phyloP scores from a whole-genome alignment of 495 filamentous ascomycete species.

The Penicillium diatomitis region DNA sequence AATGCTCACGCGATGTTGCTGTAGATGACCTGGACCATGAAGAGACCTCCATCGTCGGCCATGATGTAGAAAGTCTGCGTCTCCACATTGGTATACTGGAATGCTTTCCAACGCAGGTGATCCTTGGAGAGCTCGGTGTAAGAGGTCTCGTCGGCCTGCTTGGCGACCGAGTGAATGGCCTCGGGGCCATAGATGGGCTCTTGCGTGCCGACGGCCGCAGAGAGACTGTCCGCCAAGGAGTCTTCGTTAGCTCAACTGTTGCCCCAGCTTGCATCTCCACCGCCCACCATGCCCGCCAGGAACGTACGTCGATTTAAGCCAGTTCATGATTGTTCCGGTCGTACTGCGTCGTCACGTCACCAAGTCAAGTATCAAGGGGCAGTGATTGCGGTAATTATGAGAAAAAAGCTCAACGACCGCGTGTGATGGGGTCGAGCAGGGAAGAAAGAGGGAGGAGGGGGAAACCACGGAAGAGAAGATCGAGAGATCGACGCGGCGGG shows the following conservation, averaged over 20 bases:
- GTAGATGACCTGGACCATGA: slow-evolving; percentile 86
- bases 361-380: no score
- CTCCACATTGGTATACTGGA: slow-evolving; percentile 84
- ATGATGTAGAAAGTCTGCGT: slow-evolving; percentile 94
- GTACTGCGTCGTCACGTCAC: background rate
- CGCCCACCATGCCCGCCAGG: background rate
- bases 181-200: slow-evolving; percentile 93
- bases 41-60: slow-evolving; percentile 66
- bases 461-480: background rate
- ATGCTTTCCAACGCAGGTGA: slow-evolving; percentile 69
- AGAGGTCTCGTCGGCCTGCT: slow-evolving; percentile 69
- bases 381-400: no score
- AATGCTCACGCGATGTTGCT: slow-evolving; percentile 84
- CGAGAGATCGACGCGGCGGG: background rate
- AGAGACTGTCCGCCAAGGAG: slow-evolving; percentile 48
- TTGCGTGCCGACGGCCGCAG: slow-evolving; percentile 86
- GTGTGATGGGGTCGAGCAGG: no score
- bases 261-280: slow-evolving; percentile 14
- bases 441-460: no score
- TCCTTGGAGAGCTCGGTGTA: slow-evolving; percentile 70
- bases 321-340: slow-evolving; percentile 44
- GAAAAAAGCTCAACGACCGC: no score
- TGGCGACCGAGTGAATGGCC: slow-evolving; percentile 75
- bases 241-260: background rate
- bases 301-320: slow-evolving; percentile 63